Conservation (phyloP, 2,329 filamentous ascomycete genomes). For the Simplicillium sp. region DNA sequence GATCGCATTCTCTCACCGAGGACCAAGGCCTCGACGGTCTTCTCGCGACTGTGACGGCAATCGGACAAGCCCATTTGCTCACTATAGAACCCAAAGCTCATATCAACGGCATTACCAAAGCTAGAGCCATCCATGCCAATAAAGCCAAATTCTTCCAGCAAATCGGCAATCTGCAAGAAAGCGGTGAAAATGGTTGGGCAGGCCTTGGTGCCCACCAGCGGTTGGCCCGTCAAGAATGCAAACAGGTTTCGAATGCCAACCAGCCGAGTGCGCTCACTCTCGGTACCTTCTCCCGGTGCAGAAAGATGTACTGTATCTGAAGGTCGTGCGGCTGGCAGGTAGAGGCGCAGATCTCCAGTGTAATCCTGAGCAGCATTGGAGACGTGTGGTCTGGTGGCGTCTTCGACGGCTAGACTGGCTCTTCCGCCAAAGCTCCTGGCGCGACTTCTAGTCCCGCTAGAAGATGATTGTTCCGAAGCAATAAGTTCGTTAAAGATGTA, state of each 20-base stretch:
- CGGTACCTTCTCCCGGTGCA: constrained; percentile 20
- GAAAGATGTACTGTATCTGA: constrained; percentile 22
- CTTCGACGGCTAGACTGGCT: constrained; percentile 37
- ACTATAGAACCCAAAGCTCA: constrained; percentile 65
- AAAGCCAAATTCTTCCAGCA: constrained; percentile 50
- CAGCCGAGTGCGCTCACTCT: constrained; percentile 40
- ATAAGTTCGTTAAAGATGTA: constrained; percentile 44
- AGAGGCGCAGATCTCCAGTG: constrained; percentile 37
- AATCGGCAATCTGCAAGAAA: constrained; percentile 41
- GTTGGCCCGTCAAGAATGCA: constrained; percentile 54
- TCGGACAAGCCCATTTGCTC: constrained; percentile 71
- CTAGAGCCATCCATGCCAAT: constrained; percentile 44
- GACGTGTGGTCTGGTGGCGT: constrained; percentile 32
- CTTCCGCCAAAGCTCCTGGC: constrained; percentile 37
- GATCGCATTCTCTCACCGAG: constrained; percentile 81
- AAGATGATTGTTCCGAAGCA: constrained; percentile 28
- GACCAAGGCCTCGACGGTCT: constrained; percentile 83
- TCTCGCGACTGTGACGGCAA: constrained; percentile 72
- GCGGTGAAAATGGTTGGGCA: constrained; percentile 43
- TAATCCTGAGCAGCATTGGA: constrained; percentile 27
- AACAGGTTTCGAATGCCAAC: constrained; percentile 56
- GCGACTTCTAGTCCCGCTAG: constrained; percentile 18
- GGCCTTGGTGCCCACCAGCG: constrained; percentile 47
- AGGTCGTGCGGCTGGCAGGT: constrained; percentile 38
- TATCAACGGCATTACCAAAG: constrained; percentile 49